Evolutionary conservation across 2,329 filamentous ascomycete species (phyloP), one percentile per base, ranked within the genome.

Genomic region (Gnomoniopsis sp.): DNA sequence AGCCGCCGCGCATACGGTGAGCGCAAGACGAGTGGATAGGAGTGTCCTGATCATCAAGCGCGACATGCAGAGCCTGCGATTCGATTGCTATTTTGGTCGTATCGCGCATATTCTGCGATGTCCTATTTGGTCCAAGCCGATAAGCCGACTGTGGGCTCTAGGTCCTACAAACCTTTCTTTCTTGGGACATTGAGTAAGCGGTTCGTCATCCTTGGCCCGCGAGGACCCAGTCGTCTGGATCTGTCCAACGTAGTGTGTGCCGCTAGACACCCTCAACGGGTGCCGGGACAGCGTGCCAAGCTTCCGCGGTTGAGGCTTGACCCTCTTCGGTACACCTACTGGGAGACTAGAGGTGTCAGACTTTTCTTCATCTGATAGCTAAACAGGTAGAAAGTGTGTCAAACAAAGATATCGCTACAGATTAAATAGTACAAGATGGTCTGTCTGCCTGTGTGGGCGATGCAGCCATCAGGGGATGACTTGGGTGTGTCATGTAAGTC

Each of bases 181-280:
- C 8, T 30, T 30, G 26, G 4, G 26, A 30, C 4, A 4, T 8
- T 8, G 8, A 30, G 8, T 4, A 30, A 30, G 26, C 26, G 26
- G 26, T 8, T 30, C 26, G 26, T 30, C 26, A 30, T 30, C 26
- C 26, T 30, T 30, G 26, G 26, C 26, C 26, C 26, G 26, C 26
- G 26, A 30, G 4, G 26, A 30, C 26, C 26, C 26, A 8, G 26
- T 30, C 26, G 26, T 30, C 26, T 30, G 26, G 26, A 30, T 30
- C 26, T 23, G 34, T 41, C 43, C 38, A 47, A 21, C 23, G 7
- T 19, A 4, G 11, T 14, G 19, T 21, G 12, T 22, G 17, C 33
- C 38, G 26, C 22, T 44, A 21, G n/a, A 49, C 33, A 49, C 22
- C 47, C 36, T 49, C 14, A 66, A 71, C 71, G 34, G 51, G 53